phyloP scores from a whole-genome alignment of 495 filamentous ascomycete genomes.

The Daldinia concentrica region DNA sequence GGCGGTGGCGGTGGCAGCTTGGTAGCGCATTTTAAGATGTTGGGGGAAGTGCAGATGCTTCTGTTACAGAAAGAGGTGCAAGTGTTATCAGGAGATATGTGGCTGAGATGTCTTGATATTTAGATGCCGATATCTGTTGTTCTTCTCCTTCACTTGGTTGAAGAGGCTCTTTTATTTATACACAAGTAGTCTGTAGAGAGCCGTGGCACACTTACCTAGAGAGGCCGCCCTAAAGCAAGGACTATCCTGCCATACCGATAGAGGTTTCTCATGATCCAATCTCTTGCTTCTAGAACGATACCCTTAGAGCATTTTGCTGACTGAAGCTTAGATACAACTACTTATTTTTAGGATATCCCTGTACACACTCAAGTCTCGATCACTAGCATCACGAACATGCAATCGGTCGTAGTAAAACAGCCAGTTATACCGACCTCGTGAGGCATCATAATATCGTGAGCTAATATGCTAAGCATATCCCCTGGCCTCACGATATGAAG shows the following conservation, averaged over 20 bases:
- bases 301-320: background rate
- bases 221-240: background rate
- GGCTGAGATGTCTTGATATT: background rate
- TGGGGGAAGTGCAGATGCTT: background rate
- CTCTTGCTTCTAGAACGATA: background rate
- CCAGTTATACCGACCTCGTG: too few species aligned
- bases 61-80: background rate
- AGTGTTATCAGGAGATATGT: background rate
- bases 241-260: background rate
- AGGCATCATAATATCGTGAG: too few species aligned
- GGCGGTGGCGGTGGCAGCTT: background rate
- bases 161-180: background rate
- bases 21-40: background rate
- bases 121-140: background rate
- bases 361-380: background rate
- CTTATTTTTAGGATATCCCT: conserved; percentile 10
- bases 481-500: too few species aligned
- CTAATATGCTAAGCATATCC: too few species aligned
- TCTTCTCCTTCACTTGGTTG: background rate
- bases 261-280: background rate
- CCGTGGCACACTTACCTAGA: background rate
- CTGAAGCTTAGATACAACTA: background rate
- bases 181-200: background rate
- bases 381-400: too few species aligned
- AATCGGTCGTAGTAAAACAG: too few species aligned